Evolutionary conservation across 2,329 filamentous ascomycete species (phyloP).

Genomic region (Fusarium succisae): DNA sequence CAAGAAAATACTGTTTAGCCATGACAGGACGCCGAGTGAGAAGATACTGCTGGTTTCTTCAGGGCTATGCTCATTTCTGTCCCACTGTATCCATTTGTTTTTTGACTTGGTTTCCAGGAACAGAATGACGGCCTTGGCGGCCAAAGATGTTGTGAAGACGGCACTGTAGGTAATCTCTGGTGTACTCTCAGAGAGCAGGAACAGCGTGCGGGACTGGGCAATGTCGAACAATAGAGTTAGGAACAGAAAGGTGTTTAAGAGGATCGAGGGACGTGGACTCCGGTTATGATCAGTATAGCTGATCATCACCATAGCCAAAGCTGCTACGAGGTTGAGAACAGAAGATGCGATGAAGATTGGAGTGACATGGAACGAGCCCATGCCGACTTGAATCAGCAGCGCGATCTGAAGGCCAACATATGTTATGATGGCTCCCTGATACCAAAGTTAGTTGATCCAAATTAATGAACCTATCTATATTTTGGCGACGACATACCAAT

Average conservation of each 20-base stretch:
- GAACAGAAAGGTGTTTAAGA: slow-evolving; percentile 53
- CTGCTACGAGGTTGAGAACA: slow-evolving; percentile 40
- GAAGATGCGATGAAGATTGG: slow-evolving; percentile 6
- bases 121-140: slow-evolving; percentile 47
- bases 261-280: slow-evolving; percentile 52
- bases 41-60: slow-evolving; percentile 48
- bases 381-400: neutral
- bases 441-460: neutral
- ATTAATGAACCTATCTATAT: fast-evolving
- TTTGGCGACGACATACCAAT: neutral
- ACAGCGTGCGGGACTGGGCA: slow-evolving; percentile 53
- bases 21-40: slow-evolving; percentile 46
- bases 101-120: slow-evolving; percentile 52
- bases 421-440: neutral
- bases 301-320: slow-evolving; percentile 43
- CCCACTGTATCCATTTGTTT: slow-evolving; percentile 50
- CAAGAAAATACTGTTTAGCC: slow-evolving; percentile 48
- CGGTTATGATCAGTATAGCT: slow-evolving; percentile 47
- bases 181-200: slow-evolving; percentile 43
- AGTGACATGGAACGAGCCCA: neutral
- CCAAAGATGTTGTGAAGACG: slow-evolving; percentile 48
- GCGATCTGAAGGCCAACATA: neutral
- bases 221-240: slow-evolving; percentile 56
- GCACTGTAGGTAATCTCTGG: slow-evolving; percentile 34
- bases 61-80: slow-evolving; percentile 48